Evolutionary conservation across 306 rosid species (phyloP), one percentile per base, ranked within the genome.

Genomic region (Lupinus albus): DNA sequence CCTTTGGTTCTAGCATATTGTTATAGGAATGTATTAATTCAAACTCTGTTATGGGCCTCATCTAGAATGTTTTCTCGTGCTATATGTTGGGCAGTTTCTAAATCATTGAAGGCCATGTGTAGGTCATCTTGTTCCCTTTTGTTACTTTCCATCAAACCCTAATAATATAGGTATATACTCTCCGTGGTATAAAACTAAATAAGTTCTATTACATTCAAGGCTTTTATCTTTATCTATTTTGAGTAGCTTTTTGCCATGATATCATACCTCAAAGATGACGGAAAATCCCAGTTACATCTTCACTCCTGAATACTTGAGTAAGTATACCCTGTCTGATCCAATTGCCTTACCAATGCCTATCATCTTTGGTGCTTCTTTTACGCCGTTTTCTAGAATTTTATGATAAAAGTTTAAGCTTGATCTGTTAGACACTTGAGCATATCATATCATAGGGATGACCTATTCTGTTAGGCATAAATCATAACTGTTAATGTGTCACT

Each of bases 21-120:
- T 44, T 44, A 63, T 44, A 21, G 14, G n/a, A 63, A 53, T 68
- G 8, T 45, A n/a, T 14, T 25, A 51, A 67, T 36, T 3, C 18
- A 18, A 50, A 50, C 50, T 67, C 72, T 51, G 25, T 51, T 20
- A 10, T 12, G 61, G 38, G 51, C 62, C 36, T 52, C 52, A 8
- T 18, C 2, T 2, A 0, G 5, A 8, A 13, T 8, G 53, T 17
- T 15, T 56, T n/a, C 3, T 51, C 30, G 39, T 12, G 16, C 50
- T 20, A 50, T 50, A 18, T 67, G 0, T 0, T 67, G 4, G 49
- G 11, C 11, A 3, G 52, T 67, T 2, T 38, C 15, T 38, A 25
- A 18, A n/a, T 53, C 49, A 67, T 51, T 36, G 21, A 51, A 67
- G 60, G 13, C 61, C 51, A 36, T 52, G 3, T 63, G 25, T 10